Percentiles rank a stretch among this genome's conserved stretches.
phyloP scores from a whole-genome alignment of 768 basidiomycete genomes.

The Auriculariales sp. region DNA sequence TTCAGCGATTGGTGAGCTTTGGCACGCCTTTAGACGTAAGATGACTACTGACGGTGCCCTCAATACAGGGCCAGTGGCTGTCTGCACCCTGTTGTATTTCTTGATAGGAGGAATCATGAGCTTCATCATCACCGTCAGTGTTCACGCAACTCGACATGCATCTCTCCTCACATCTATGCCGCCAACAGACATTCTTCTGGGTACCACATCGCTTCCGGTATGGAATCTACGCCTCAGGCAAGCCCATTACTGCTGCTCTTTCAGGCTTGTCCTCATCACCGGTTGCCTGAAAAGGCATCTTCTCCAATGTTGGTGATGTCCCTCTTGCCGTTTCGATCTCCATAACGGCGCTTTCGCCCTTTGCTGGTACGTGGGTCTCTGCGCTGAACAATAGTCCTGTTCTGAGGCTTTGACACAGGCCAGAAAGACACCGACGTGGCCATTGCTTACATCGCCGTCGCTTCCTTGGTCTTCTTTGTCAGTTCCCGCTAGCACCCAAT shows the following conservation, averaged over 20 bases:
- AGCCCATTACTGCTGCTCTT: no score
- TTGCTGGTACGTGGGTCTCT: conserved; percentile 41
- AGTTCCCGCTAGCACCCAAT: conserved; percentile 4
- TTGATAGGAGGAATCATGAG: conserved; percentile 37
- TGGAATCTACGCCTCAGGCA: conserved; percentile 54
- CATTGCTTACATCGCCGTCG: conserved; percentile 50
- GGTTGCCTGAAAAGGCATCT: conserved; percentile 38
- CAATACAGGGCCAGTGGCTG: conserved; percentile 40
- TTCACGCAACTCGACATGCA: no score
- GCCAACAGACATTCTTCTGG: conserved; percentile 56
- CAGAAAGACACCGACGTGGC: conserved; percentile 13
- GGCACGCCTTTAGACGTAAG: conserved; percentile 22
- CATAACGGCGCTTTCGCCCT: conserved; percentile 45
- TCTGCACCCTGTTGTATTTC: conserved; percentile 49
- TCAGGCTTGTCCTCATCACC: conserved; percentile 55
- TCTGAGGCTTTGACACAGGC: no score
- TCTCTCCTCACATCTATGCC: no score
- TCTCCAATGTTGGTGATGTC: neutral
- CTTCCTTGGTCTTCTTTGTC: conserved; percentile 47
- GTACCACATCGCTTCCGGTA: conserved; percentile 65
- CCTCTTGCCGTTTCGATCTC: conserved; percentile 42
- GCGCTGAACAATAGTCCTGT: no score
- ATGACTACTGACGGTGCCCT: neutral
- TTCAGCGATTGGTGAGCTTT: conserved; percentile 18
- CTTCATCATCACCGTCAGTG: conserved; percentile 39